Percentiles rank a stretch among this genome's conserved stretches.
phyloP scores from a whole-genome alignment of 768 basidiomycete genomes.

The Suillus fuscotomentosus region DNA sequence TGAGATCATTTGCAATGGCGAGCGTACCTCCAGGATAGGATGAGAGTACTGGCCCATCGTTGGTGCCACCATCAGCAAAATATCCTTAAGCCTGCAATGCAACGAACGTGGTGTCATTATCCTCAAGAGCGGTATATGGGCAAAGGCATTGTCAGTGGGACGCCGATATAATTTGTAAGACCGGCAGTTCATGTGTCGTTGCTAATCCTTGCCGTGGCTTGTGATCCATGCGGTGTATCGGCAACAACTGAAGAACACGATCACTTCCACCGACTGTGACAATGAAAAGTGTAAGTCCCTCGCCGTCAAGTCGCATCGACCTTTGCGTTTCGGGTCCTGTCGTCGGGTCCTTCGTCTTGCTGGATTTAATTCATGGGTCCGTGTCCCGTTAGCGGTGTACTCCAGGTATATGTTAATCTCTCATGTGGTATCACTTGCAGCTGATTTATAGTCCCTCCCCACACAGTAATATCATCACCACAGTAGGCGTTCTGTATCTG shows the following conservation, averaged over 20 bases:
- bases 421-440: no score
- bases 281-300: neutral
- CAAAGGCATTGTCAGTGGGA: constrained; percentile 36
- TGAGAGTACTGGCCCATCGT: constrained; percentile 52
- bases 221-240: constrained; percentile 36
- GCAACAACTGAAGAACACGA: constrained; percentile 35
- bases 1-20: constrained; percentile 24
- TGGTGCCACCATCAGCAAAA: constrained; percentile 42
- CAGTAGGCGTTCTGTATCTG: no score
- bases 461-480: no score
- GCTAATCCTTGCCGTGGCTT: constrained; percentile 37
- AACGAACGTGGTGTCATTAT: constrained; percentile 38
- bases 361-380: no score
- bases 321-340: no score
- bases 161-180: constrained; percentile 38
- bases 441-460: no score
- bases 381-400: no score
- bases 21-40: constrained; percentile 51
- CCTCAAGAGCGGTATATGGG: constrained; percentile 42
- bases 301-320: no score
- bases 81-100: constrained; percentile 22
- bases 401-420: no score
- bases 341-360: no score
- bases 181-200: constrained; percentile 50
- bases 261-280: neutral